Evolutionary conservation across 768 basidiomycete genomes (phyloP), one percentile per base, ranked within the genome.

Genomic region (Amanita thiersii): DNA sequence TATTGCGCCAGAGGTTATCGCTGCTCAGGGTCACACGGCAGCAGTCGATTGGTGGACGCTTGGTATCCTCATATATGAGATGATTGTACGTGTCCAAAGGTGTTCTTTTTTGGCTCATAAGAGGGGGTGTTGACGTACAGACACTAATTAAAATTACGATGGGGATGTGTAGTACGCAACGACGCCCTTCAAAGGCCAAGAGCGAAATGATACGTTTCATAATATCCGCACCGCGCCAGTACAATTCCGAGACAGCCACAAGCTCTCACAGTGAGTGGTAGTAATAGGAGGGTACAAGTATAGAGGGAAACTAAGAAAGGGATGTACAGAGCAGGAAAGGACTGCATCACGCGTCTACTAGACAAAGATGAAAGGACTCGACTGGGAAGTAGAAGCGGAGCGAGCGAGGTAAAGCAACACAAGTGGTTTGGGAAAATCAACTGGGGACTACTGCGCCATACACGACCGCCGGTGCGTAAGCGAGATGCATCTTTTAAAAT

Each of bases 41-140:
- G 93, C 94, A 10, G 96, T 99, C 39, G 96, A 99, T 65, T 99
- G 94, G 94, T 93, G 90, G 96, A 98, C 96, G 23, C 69, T 97
- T 37, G 96, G 96, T 28, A 97, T 98, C 55, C 77, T 99, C 55
- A 89, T 98, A 54, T 96, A 92, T 69, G 96, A 99, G 68, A 96
- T 96, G 90, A 91, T 93, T 63, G 88, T 91, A 73, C 74, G 88
- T 79, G 47, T 63, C 49, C 41, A 56, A 49, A 51, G 41, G 44
- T 40, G 47, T 59, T 51, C 52, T 56, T 56, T 56, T 57, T 57
- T 52, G 49, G 39, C 39, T 52, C 49, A 46, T 45, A 56, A 47
- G 43, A 53, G 47, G 47, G 26, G 51, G 61, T 52, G 63, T 56
- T 65, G 58, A 62, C 61, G 61, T 62, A 56, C 53, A 19, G 12